A percentile compares a stretch with the other conserved stretches of the same genome.
These are phyloP conservation scores for Calamus simplicifolius DNA, from an alignment of 176 grass and related monocot genomes.

Conservation along the genomic window DNA sequence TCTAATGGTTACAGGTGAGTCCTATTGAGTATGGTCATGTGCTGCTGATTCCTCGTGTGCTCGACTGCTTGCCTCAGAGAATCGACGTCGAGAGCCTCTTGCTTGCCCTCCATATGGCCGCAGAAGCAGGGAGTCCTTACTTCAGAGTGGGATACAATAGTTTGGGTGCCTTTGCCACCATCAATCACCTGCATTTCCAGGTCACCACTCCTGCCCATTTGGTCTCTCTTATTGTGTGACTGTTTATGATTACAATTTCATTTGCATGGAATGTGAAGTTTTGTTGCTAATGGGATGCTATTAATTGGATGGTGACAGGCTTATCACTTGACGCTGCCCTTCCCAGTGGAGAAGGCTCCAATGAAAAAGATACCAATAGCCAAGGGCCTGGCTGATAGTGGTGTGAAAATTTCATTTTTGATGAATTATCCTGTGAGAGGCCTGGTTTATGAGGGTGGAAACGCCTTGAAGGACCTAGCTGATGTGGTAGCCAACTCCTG, in stretches of 20 bases:
- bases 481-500: conserved; percentile 70
- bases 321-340: conserved; percentile 70
- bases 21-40: conserved; percentile 88
- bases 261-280: too few relatives aligned
- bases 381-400: conserved; percentile 30
- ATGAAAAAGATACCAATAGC: conserved; percentile 54
- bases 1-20: conserved; percentile 55
- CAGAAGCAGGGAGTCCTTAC: conserved; percentile 55
- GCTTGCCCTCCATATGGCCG: conserved; percentile 70
- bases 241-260: too few relatives aligned
- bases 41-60: conserved; percentile 72
- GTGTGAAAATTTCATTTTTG: conserved; percentile 68
- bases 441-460: conserved; percentile 72
- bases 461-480: conserved; percentile 52
- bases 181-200: conserved; percentile 98
- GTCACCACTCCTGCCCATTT: conserved; percentile 14
- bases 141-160: conserved; percentile 97
- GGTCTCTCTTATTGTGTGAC: too few relatives aligned
- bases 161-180: conserved; percentile 90
- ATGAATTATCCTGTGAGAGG: conserved; percentile 89
- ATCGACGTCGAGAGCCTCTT: conserved; percentile 69
- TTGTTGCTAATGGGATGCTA: not conserved
- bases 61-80: conserved; percentile 73
- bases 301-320: conserved; percentile 35
- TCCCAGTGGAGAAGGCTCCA: conserved; percentile 85